Evolutionary conservation across 2,329 filamentous ascomycete genomes (phyloP).

Genomic region (Metarhizium sp.): DNA sequence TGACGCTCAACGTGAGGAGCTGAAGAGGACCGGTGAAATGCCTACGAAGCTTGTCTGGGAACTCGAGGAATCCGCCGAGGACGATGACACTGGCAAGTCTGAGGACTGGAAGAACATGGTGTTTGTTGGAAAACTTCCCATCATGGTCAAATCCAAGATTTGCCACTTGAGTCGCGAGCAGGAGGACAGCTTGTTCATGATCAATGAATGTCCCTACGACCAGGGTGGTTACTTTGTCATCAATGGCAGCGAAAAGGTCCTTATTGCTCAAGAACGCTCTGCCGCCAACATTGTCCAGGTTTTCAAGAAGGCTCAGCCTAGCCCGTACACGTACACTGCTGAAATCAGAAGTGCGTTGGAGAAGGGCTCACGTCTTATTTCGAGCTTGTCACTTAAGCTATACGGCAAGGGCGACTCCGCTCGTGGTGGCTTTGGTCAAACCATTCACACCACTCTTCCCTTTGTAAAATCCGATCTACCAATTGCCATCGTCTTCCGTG

Average conservation of each 20-base stretch:
- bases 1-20: slow-evolving; percentile 48
- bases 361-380: slow-evolving; percentile 90
- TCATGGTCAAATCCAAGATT: slow-evolving; percentile 97
- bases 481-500: slow-evolving; percentile 91
- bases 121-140: slow-evolving; percentile 90
- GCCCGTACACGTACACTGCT: slow-evolving; percentile 83
- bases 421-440: slow-evolving; percentile 68
- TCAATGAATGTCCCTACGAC: slow-evolving; percentile 97
- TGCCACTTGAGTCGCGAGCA: slow-evolving; percentile 78
- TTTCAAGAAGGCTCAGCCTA: slow-evolving; percentile 94
- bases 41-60: slow-evolving; percentile 53
- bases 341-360: slow-evolving; percentile 95
- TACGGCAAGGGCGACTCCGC: slow-evolving; percentile 79
- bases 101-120: slow-evolving; percentile 60
- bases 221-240: slow-evolving; percentile 99
- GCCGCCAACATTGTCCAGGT: slow-evolving; percentile 98
- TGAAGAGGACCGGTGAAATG: slow-evolving; percentile 43
- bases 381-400: slow-evolving; percentile 83
- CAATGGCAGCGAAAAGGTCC: slow-evolving; percentile 96
- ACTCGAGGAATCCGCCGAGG: slow-evolving; percentile 43
- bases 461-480: slow-evolving; percentile 93
- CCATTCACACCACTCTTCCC: slow-evolving; percentile 82
- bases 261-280: slow-evolving; percentile 95
- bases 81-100: slow-evolving; percentile 40
- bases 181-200: slow-evolving; percentile 78